Evolutionary conservation across 441 rosid genomes (phyloP), one percentile per base, ranked within the genome.

Genomic region (Bruguiera hainesii): DNA sequence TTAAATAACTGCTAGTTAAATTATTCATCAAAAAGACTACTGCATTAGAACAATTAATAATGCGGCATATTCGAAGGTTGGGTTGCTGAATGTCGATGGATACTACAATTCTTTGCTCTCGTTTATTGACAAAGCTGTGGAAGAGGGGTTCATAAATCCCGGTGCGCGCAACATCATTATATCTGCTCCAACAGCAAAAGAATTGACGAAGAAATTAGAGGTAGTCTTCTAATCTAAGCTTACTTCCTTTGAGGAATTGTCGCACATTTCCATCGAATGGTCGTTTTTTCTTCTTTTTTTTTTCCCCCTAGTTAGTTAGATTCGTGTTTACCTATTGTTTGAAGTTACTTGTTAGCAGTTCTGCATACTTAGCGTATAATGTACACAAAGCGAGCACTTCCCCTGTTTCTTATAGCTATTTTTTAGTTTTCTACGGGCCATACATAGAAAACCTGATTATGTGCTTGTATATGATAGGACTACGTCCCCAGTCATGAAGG

Each of bases 61-160:
- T 64, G 63, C 21, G 4, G 71, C 71, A 53, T 28, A 64, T 70
- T 30, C 63, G 75, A 75, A 94, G 98, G 98, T 94, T 68, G 98
- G 98, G 67, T 72, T 94, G 81, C 68, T 94, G 78, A 91, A 94
- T 52, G 98, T 94, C 42, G 97, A 94, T 72, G 98, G 97, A n/a
- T 94, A 85, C 71, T 94, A 91, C 80, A 87, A 91, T 77, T 88
- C 97, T 1, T 67, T 94, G 66, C 75, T 94, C 68, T 82, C 93
- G 21, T 94, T 94, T 73, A 82, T 94, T 50, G 98, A 93, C 80
- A 88, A 87, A 69, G 98, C 97, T 55, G 98, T 93, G 29, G 98
- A 93, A 77, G 97, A 91, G 78, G 98, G 96, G 30, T 94, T 94
- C 77, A 83, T 94, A 33, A 35, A 75, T 69, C 96, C 96, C 49